These are phyloP conservation scores for Fraxinus greggii DNA, from an alignment of 305 asterid species.

Conservation along the genomic window DNA sequence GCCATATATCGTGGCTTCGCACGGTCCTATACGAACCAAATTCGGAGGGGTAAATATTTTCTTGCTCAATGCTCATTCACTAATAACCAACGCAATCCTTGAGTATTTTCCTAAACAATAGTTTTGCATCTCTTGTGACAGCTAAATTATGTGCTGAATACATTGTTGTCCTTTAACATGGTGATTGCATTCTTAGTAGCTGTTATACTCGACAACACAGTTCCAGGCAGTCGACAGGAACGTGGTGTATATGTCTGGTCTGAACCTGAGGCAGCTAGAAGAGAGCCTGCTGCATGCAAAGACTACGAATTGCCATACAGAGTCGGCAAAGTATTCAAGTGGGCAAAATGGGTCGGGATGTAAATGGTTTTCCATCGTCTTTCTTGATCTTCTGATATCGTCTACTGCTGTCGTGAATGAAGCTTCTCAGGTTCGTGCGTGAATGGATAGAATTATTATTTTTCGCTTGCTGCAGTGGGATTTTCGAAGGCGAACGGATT, in stretches of 20 bases:
- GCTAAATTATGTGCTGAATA: constrained; percentile 81
- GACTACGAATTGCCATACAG: constrained; percentile 84
- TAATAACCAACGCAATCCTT: neutral
- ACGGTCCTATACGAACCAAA: constrained; percentile 78
- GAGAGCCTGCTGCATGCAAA: constrained; percentile 83
- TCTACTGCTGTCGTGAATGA: neutral
- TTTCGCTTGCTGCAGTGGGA: constrained; percentile 18
- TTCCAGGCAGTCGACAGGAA: constrained; percentile 89
- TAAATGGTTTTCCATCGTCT: constrained; percentile 26
- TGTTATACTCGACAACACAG: constrained; percentile 87
- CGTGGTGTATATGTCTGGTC: constrained; percentile 96
- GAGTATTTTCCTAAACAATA: neutral
- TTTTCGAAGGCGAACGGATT: constrained; percentile 28
- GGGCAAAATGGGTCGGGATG: constrained; percentile 98
- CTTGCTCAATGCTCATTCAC: neutral
- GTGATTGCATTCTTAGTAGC: constrained; percentile 87
- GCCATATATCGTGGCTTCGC: constrained; percentile 87
- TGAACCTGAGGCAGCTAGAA: constrained; percentile 80
- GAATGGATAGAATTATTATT: neutral
- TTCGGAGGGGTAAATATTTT: constrained; percentile 64
- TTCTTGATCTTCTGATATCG: neutral
- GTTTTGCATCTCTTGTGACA: constrained; percentile 35
- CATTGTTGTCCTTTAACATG: constrained; percentile 87
- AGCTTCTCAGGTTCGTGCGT: constrained; percentile 15
- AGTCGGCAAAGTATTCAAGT: constrained; percentile 77